A percentile compares a stretch with the other conserved stretches of the same genome.
Conservation (phyloP, 306 rosid species). For the Prinsepia uniflora region DNA sequence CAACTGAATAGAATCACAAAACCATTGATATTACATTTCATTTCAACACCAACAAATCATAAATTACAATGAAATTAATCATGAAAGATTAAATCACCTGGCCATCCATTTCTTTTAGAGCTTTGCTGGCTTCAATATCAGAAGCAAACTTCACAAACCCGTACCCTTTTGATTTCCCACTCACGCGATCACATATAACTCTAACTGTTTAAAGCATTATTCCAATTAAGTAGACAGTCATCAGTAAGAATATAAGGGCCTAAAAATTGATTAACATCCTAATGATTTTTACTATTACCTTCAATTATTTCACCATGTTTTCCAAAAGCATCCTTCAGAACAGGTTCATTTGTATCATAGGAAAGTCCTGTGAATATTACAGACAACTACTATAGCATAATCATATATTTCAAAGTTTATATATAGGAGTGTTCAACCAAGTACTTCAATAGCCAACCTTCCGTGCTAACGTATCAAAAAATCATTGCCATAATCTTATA, state of each 20-base stretch:
- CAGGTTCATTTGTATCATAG: slow-evolving; percentile 61
- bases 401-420: no score
- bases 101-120: slow-evolving; percentile 49
- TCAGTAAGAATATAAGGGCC: neutral
- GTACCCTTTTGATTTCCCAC: slow-evolving; percentile 62
- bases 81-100: slow-evolving; percentile 26
- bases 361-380: slow-evolving; percentile 48
- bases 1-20: slow-evolving; percentile 29
- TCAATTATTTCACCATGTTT: slow-evolving; percentile 55
- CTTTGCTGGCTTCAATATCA: slow-evolving; percentile 44
- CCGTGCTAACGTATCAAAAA: neutral
- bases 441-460: neutral
- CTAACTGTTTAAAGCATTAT: slow-evolving; percentile 32
- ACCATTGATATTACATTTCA: neutral
- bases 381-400: neutral
- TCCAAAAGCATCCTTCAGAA: slow-evolving; percentile 50
- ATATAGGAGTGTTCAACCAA: no score
- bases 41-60: neutral
- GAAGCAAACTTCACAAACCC: slow-evolving; percentile 57
- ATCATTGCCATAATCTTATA: neutral
- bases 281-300: slow-evolving; percentile 27
- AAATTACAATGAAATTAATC: neutral
- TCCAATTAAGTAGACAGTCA: neutral
- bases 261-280: neutral
- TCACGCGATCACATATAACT: slow-evolving; percentile 59